Conservation (phyloP, 352 stramenopile species). For the Globisporangium recalcitrans region DNA sequence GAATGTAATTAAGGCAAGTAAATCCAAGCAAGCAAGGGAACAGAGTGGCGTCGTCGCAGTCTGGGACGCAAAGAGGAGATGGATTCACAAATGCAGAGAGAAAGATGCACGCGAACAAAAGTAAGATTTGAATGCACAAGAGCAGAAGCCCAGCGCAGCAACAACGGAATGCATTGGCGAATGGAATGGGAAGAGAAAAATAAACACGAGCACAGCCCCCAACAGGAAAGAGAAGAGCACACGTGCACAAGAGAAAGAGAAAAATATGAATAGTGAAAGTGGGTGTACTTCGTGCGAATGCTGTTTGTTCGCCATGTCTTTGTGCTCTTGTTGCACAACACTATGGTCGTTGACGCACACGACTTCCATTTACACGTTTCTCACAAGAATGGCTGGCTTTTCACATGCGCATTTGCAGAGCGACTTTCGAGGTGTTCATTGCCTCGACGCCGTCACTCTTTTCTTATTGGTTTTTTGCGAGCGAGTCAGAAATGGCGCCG, state of each 20-base stretch:
- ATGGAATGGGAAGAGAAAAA: slow-evolving; percentile 3
- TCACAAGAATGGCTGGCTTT: background rate
- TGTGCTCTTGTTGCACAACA: background rate
- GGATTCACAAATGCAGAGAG: background rate
- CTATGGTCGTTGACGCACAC: background rate
- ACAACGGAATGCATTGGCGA: slow-evolving; percentile 1
- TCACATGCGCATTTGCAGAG: too few species aligned
- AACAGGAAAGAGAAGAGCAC: slow-evolving; percentile 3
- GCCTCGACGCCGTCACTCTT: background rate
- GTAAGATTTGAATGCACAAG: slow-evolving; percentile 10
- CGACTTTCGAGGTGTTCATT: background rate
- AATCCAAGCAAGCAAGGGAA: slow-evolving; percentile 2
- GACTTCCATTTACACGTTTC: background rate
- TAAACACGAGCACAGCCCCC: background rate
- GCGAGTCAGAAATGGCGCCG: background rate
- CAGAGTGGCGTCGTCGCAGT: background rate
- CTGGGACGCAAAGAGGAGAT: background rate
- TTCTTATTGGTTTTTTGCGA: background rate
- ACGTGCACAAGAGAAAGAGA: background rate
- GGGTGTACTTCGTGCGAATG: background rate
- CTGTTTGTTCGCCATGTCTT: background rate
- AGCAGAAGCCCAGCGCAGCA: background rate
- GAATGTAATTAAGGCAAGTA: slow-evolving; percentile 6
- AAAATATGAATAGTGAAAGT: slow-evolving; percentile 14
- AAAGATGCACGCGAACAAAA: background rate